Evolutionary conservation across 192 early-diverging fungal genomes (phyloP).

Genomic region (Umbelopsis ramanniana): DNA sequence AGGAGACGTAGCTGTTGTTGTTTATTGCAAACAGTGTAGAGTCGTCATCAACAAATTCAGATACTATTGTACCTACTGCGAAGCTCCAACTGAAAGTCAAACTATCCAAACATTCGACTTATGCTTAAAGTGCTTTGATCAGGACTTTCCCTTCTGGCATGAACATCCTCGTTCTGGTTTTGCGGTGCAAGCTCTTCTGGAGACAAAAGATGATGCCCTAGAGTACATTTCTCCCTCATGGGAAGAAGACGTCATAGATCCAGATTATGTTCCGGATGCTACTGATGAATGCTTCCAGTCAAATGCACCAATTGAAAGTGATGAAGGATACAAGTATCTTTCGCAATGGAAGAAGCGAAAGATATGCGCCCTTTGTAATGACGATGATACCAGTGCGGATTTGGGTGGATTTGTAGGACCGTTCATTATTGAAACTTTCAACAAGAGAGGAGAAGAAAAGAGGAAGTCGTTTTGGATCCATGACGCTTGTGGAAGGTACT

Average conservation of each 20-base stretch:
- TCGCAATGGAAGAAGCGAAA: conserved; percentile 57
- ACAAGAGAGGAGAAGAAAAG: conserved; percentile 54
- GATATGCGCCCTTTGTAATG: conserved; percentile 73
- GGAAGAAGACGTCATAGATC: conserved; percentile 61
- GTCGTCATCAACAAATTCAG: conserved; percentile 80
- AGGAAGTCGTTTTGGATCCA: conserved; percentile 82
- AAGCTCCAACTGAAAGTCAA: conserved; percentile 64
- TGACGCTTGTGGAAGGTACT: conserved; percentile 79
- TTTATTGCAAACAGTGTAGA: conserved; percentile 80
- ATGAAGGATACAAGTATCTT: conserved; percentile 50
- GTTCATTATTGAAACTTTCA: conserved; percentile 57
- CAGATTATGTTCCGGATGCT: conserved; percentile 23
- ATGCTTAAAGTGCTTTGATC: conserved; percentile 70
- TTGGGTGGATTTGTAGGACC: conserved; percentile 64
- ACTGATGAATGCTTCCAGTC: conserved; percentile 32
- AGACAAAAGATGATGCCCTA: conserved; percentile 47
- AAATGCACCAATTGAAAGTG: conserved; percentile 44
- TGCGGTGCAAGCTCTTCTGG: conserved; percentile 72
- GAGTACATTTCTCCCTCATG: conserved; percentile 46
- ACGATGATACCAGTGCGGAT: conserved; percentile 47
- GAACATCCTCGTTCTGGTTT: conserved; percentile 81
- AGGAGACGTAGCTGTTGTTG: neutral
- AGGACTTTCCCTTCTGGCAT: conserved; percentile 71
- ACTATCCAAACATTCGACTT: conserved; percentile 76
- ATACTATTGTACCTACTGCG: conserved; percentile 87